Base-by-base conservation (phyloP, 1,284 basidiomycete species). In the Mycosarcoma maydis region DNA sequence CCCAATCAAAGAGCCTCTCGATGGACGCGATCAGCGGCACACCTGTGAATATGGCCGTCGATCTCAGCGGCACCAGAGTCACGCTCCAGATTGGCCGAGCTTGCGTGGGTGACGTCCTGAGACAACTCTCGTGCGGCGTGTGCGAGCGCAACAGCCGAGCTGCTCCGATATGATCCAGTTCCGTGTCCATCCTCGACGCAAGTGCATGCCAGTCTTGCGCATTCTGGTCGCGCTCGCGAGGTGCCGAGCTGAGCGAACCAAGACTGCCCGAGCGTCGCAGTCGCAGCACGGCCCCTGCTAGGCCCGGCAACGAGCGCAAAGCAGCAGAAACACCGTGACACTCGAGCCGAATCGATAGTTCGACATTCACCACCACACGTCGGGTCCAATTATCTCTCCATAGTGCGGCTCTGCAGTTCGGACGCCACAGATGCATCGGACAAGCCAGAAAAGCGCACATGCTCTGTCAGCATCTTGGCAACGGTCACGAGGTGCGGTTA, bases 81-180 rank as follows among this genome's bases (percentile, higher is more conserved):
- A 45, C 23, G 5, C n/a, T 40, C 38, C 37, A 34, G 3, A 38
- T 20, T 17, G 50, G 42, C 6, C 22, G 23, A 0, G 24, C 52
- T 20, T 53, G 39, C n/a, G 11, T 39, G 36, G 50, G 55, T 16
- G 49, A 2, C 7, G 48, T 48, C 16, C 57, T 34, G 14, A 20
- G 41, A 42, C 53, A 61, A 39, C 58, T 62, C 46, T 61, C 46
- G 36, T 68, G 65, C 45, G 49, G 50, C 16, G 47, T 53, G 26
- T 58, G 61, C n/a, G 44, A 43, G 11, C 34, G 38, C 36, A 68
- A 17, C 50, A 68, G 17, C 4, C 39, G n/a, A 5, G 65, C 49
- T 8, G 49, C 33, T 14, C 65, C 65, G 34, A 68, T 54, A 14
- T 53, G 54, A 22, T 62, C 65, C 40, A 68, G 20, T 24, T 68